These are phyloP conservation scores for Inga laurina DNA, from an alignment of 306 rosid species.

Conservation along the genomic window DNA sequence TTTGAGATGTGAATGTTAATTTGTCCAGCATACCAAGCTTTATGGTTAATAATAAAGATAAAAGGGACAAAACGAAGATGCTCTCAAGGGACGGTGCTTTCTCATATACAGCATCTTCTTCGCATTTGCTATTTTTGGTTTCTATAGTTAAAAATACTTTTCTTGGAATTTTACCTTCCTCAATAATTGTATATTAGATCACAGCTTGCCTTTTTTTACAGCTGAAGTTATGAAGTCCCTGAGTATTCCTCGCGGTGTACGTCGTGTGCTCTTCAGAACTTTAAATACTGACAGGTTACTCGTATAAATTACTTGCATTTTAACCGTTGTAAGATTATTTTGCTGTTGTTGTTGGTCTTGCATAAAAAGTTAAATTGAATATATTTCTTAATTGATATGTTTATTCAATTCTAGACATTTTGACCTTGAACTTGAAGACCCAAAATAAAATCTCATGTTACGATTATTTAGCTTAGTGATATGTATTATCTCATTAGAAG, in stretches of 20 bases:
- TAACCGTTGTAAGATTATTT: conserved; percentile 5
- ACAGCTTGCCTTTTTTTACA: conserved; percentile 27
- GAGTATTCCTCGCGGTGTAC: conserved; percentile 70
- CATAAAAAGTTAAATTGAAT: not conserved
- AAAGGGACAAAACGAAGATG: not conserved
- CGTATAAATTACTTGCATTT: not conserved
- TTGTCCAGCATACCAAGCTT: not conserved
- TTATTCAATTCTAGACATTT: conserved; percentile 19
- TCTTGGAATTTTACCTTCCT: not conserved
- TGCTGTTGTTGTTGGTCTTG: conserved; percentile 3
- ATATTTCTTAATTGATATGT: not conserved
- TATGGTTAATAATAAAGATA: not conserved
- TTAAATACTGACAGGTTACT: conserved; percentile 80
- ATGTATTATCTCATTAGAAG: conserved; percentile 23
- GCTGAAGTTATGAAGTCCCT: conserved; percentile 91
- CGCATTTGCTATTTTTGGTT: conserved; percentile 10
- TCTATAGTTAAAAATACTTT: not conserved
- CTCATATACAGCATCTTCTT: conserved; percentile 1
- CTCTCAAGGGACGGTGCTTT: conserved; percentile 11
- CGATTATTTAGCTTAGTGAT: conserved; percentile 15
- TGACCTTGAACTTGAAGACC: conserved; percentile 21
- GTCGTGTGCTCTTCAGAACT: conserved; percentile 86
- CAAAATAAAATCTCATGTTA: not conserved
- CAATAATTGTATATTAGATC: not conserved
- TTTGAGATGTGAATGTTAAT: not conserved